These are phyloP conservation scores for Xylaria multiplex DNA, from an alignment of 2,329 filamentous ascomycete genomes.

Conservation along the genomic window DNA sequence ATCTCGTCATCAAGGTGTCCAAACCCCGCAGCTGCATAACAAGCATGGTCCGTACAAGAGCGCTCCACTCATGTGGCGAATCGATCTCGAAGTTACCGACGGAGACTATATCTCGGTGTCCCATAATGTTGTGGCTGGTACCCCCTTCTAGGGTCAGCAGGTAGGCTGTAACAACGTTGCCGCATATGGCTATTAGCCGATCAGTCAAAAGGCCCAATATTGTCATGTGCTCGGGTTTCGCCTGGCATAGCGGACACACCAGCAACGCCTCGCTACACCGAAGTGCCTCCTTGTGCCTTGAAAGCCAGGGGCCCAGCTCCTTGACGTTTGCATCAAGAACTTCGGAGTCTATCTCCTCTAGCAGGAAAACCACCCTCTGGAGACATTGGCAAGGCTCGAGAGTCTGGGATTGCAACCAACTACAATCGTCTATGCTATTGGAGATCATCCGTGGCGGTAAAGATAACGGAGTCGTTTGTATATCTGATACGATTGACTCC, in stretches of 20 bases:
- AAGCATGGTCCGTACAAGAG: conserved; percentile 24
- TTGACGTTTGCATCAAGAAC: background rate
- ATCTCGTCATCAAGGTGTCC: conserved; percentile 14
- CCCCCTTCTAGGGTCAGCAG: conserved; percentile 5
- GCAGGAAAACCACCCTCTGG: conserved; percentile 21
- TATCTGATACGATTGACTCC: conserved; percentile 13
- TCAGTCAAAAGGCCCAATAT: conserved; percentile 28
- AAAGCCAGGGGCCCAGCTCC: conserved; percentile 28
- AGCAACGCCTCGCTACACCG: conserved; percentile 29
- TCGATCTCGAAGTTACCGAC: conserved; percentile 30
- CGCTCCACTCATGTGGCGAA: conserved; percentile 23
- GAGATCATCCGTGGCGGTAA: background rate
- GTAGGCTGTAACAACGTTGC: conserved; percentile 20
- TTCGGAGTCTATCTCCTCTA: conserved; percentile 27
- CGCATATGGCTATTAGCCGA: conserved; percentile 24
- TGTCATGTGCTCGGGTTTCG: conserved; percentile 25
- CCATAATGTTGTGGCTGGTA: background rate
- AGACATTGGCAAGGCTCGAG: conserved; percentile 24
- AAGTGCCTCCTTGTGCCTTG: conserved; percentile 28
- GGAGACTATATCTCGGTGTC: conserved; percentile 13
- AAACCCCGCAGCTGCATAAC: conserved; percentile 21
- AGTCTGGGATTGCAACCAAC: conserved; percentile 12
- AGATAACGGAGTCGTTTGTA: conserved; percentile 10
- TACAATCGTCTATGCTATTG: background rate
- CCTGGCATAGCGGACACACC: conserved; percentile 24